Evolutionary conservation across 352 stramenopile species (phyloP).

Genomic region (Globisporangium rhizosaccharum): DNA sequence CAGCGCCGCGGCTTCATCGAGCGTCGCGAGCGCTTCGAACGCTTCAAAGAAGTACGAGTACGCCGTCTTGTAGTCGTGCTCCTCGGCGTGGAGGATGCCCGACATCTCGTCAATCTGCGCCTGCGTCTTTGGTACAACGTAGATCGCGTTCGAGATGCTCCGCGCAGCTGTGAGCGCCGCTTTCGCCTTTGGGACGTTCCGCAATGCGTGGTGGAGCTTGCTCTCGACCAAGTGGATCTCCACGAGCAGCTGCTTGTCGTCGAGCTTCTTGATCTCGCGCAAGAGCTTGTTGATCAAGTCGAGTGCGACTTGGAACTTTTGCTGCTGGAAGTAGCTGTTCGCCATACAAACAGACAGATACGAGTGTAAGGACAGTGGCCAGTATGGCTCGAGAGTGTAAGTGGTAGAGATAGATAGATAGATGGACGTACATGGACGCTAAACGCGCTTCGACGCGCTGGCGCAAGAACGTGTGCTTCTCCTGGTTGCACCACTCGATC

Average conservation of each 20-base stretch:
- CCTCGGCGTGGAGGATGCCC: slow-evolving; percentile 95
- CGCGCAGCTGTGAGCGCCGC: slow-evolving; percentile 95
- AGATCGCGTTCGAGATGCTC: slow-evolving; percentile 98
- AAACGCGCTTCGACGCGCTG: slow-evolving; percentile 97
- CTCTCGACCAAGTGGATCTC: slow-evolving; percentile 98
- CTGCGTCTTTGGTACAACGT: slow-evolving; percentile 95
- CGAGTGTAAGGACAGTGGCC: background rate
- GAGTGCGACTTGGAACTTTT: slow-evolving; percentile 90
- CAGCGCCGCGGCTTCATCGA: slow-evolving; percentile 84
- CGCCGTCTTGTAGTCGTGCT: slow-evolving; percentile 98
- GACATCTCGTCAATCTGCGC: slow-evolving; percentile 96
- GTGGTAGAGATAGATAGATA: background rate
- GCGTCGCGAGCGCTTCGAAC: slow-evolving; percentile 92
- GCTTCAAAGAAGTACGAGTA: slow-evolving; percentile 99
- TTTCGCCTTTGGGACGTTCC: slow-evolving; percentile 96
- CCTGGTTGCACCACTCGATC: slow-evolving; percentile 91
- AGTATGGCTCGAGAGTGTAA: too few relatives aligned
- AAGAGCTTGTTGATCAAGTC: slow-evolving; percentile 93
- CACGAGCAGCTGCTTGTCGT: slow-evolving; percentile 99
- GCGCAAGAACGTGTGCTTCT: slow-evolving; percentile 97
- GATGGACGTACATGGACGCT: slow-evolving; percentile 66
- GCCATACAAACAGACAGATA: background rate
- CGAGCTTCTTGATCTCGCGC: slow-evolving; percentile 98
- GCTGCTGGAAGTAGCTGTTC: slow-evolving; percentile 80
- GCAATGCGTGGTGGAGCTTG: slow-evolving; percentile 96